Base-by-base conservation (phyloP, 306 rosid genomes). In the Quercus bicolor region DNA sequence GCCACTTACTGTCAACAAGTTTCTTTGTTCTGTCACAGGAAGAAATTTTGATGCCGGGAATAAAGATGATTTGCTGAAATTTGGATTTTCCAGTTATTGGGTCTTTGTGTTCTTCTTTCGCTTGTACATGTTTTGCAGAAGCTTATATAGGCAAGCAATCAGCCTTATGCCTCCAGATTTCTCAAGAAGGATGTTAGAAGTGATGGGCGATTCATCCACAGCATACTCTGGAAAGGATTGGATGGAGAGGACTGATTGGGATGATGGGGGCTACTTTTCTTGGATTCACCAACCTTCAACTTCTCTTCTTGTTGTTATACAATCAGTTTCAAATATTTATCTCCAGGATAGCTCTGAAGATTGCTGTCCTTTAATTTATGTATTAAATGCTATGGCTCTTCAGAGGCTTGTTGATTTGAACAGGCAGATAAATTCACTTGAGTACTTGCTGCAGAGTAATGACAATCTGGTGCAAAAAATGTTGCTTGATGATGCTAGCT, bases 341-440 rank as follows among this genome's bases (percentile, higher is more conserved):
- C 79, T 77, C 56, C 84, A 86, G 70, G 75, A 60, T 75, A 56
- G 62, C 62, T 73, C 82, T 56, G 68, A 60, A 53, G 90, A 80
- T 75, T 88, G 82, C 82, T 82, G 72, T 66, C 92, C 92, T 70
- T 85, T 92, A 85, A 77, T 88, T 70, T 86, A 89, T 79, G 75
- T 83, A 70, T 88, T 92, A 84, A 94, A 89, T 78, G 82, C 88
- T 29, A 92, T 94, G 97, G 83, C 88, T 82, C 88, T 90, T 90
- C 93, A 88, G 85, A 90, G 98, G 88, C 93, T 94, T 76, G 88
- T 81, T 79, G 92, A 92, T 86, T 86, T 92, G 91, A 91, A 94
- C 82, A 90, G 85, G 79, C 91, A 81, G 80, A 85, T 94, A 80
- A 80, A 79, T 31, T 81, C 88, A 78, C 84, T 87, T 56, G 88